phyloP scores from a whole-genome alignment of 306 rosid species.

The Biancaea sappan region DNA sequence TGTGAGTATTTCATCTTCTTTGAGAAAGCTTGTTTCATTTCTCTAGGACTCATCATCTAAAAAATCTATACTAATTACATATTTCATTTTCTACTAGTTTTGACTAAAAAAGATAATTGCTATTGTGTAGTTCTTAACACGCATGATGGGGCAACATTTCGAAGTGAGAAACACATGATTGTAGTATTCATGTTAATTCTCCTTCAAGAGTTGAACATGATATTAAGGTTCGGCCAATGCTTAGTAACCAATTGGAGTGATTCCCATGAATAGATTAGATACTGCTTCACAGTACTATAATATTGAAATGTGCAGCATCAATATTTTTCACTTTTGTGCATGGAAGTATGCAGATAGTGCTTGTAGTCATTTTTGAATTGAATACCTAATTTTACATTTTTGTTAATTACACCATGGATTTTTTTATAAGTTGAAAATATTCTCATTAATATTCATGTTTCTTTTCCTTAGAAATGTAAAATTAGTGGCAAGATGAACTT shows the following conservation, averaged over 20 bases:
- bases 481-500: slow-evolving; percentile 32
- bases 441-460: slow-evolving; percentile 15
- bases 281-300: slow-evolving; percentile 22
- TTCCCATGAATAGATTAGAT: slow-evolving; percentile 5
- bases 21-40: slow-evolving; percentile 19
- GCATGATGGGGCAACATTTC: slow-evolving; percentile 97
- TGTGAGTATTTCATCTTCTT: slow-evolving; percentile 32
- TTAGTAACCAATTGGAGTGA: slow-evolving; percentile 12
- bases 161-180: slow-evolving; percentile 51
- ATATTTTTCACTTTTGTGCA: slow-evolving; percentile 7
- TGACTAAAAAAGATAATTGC: slow-evolving; percentile 94
- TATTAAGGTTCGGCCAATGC: slow-evolving; percentile 66
- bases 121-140: slow-evolving; percentile 97
- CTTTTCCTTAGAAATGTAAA: slow-evolving; percentile 30
- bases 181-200: slow-evolving; percentile 52
- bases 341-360: slow-evolving; percentile 13
- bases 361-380: slow-evolving; percentile 8
- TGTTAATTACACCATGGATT: not conserved
- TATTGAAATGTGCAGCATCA: slow-evolving; percentile 16
- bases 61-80: slow-evolving; percentile 26
- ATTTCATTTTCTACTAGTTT: slow-evolving; percentile 60
- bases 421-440: slow-evolving; percentile 15
- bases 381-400: slow-evolving; percentile 9
- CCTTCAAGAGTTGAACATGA: slow-evolving; percentile 41
- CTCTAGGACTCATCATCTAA: slow-evolving; percentile 11